Conservation (phyloP, 345 rosid species). For the Ailanthus altissimus region DNA sequence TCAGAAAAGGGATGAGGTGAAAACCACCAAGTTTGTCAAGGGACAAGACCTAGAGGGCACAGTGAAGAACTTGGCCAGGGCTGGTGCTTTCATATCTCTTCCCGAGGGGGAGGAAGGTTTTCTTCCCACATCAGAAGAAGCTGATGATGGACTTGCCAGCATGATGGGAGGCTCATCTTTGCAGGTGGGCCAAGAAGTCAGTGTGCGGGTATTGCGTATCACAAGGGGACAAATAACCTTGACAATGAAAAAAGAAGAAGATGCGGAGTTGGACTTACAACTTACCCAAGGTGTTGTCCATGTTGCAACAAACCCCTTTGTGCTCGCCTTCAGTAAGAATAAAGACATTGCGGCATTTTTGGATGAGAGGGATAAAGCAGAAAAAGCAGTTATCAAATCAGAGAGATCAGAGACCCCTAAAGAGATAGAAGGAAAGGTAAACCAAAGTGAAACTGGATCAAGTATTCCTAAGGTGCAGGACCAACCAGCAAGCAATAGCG, state of each 20-base stretch:
- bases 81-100: constrained; percentile 82
- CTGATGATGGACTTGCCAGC: constrained; percentile 61
- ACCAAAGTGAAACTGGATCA: constrained; percentile 36
- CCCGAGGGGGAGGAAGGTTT: constrained; percentile 95
- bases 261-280: constrained; percentile 39
- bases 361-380: constrained; percentile 60
- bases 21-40: constrained; percentile 56
- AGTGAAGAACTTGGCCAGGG: constrained; percentile 68
- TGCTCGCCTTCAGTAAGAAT: constrained; percentile 72
- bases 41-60: constrained; percentile 89
- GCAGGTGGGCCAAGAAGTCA: constrained; percentile 74
- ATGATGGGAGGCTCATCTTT: constrained; percentile 69
- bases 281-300: constrained; percentile 60
- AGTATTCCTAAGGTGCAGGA: constrained; percentile 31
- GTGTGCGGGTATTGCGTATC: constrained; percentile 65
- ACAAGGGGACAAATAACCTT: constrained; percentile 78
- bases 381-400: constrained; percentile 33
- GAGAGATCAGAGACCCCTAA: constrained; percentile 15
- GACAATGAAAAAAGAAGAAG: constrained; percentile 81
- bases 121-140: constrained; percentile 72
- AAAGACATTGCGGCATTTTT: constrained; percentile 73
- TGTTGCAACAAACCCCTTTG: constrained; percentile 72
- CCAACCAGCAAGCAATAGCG: constrained; percentile 23
- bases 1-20: constrained; percentile 50
- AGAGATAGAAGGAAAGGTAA: constrained; percentile 26